These are phyloP conservation scores for Pelargonium australe DNA, from an alignment of 441 rosid genomes.

Conservation along the genomic window DNA sequence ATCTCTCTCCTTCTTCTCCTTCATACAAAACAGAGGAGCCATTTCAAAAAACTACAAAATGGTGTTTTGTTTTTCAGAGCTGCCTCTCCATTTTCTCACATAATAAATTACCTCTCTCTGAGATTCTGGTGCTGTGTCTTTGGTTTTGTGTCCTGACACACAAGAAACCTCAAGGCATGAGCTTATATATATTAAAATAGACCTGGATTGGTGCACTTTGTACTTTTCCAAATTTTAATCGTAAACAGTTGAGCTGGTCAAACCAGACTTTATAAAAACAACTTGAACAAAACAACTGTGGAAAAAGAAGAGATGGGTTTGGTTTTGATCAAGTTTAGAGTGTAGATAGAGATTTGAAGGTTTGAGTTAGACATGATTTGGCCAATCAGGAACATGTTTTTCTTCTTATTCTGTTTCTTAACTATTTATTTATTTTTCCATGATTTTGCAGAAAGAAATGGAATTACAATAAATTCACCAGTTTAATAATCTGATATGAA, in stretches of 20 bases:
- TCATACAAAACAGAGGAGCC: constrained; percentile 40
- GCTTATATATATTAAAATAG: constrained; percentile 26
- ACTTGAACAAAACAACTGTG: background rate
- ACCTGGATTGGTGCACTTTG: constrained; percentile 21
- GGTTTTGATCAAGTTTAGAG: too few species aligned
- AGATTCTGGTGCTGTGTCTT: constrained; percentile 26
- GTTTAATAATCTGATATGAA: too few species aligned
- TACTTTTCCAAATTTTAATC: constrained; percentile 24
- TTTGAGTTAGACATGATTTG: too few species aligned
- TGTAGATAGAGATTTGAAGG: too few species aligned
- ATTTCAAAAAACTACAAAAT: constrained; percentile 8
- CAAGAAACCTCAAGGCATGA: constrained; percentile 32
- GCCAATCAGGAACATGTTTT: too few species aligned
- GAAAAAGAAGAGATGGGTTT: too few species aligned
- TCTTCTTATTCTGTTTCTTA: background rate
- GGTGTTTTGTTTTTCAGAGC: constrained; percentile 16
- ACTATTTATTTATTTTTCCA: constrained; percentile 12
- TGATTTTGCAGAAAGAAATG: constrained; percentile 12
- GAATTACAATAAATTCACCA: background rate
- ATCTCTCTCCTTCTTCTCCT: constrained; percentile 10
- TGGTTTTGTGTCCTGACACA: constrained; percentile 38
- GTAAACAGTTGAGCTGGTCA: constrained; percentile 21
- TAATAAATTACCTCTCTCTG: constrained; percentile 21
- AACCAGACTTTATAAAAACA: background rate
- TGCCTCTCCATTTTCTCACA: constrained; percentile 26